phyloP scores from a whole-genome alignment of 139 green algal species.

The Pseudopediastrum boryanum region DNA sequence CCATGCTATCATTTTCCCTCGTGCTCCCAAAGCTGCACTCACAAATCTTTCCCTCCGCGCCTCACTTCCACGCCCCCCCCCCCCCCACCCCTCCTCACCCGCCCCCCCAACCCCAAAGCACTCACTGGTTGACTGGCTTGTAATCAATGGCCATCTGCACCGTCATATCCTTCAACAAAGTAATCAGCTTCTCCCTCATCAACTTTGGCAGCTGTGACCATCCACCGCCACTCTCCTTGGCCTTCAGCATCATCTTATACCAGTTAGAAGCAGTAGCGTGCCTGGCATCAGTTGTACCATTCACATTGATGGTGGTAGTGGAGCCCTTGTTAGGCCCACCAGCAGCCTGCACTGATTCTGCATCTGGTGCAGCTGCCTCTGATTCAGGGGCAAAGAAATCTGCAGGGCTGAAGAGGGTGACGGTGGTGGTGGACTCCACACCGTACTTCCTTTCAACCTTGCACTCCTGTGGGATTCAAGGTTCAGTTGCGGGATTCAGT shows the following conservation, averaged over 20 bases:
- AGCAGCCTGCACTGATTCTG: conserved; percentile 1
- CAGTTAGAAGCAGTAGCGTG: neutral
- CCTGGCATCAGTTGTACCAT: neutral
- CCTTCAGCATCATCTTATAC: conserved; percentile 22
- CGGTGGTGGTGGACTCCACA: conserved; percentile 19
- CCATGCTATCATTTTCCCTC: too few species aligned
- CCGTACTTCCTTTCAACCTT: conserved; percentile 20
- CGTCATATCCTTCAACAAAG: conserved; percentile 20
- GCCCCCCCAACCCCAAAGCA: too few species aligned
- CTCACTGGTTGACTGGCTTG: conserved; percentile 21
- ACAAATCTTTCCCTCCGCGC: too few species aligned
- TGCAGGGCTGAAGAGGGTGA: conserved; percentile 20
- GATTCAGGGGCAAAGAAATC: conserved; percentile 12
- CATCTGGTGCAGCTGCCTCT: neutral
- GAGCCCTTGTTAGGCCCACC: too few species aligned
- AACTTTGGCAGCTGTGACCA: conserved; percentile 9
- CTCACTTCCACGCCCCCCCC: too few species aligned
- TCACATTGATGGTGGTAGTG: neutral
- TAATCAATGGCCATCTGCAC: neutral
- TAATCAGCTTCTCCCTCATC: neutral
- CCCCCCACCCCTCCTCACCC: too few species aligned
- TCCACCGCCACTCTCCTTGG: neutral
- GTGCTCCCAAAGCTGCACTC: too few species aligned
- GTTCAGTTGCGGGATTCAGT: too few species aligned
- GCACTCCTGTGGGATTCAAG: conserved; percentile 30